These are phyloP conservation scores for Geosmithia morbida DNA, from an alignment of 2,329 filamentous ascomycete species.

Conservation along the genomic window DNA sequence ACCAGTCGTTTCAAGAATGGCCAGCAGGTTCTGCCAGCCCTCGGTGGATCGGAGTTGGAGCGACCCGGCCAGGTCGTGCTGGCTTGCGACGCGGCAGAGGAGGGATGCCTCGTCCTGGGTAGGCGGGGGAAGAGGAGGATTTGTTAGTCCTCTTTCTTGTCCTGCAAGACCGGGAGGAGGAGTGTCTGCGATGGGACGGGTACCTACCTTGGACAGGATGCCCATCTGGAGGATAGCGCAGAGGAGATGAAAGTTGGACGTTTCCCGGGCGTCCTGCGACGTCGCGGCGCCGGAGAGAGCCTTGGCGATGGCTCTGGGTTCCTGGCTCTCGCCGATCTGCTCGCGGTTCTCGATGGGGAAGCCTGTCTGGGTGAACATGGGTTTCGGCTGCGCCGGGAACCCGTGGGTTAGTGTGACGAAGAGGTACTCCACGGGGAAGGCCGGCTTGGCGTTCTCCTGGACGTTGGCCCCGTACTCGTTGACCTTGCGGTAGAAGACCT, in stretches of 20 bases:
- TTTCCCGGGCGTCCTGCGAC: constrained; percentile 45
- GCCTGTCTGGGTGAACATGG: constrained; percentile 55
- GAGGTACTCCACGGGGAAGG: constrained; percentile 92
- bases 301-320: constrained; percentile 53
- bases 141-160: neutral
- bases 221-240: constrained; percentile 70
- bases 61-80: constrained; percentile 66
- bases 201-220: constrained; percentile 68
- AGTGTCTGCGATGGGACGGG: neutral
- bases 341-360: constrained; percentile 92
- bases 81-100: constrained; percentile 70
- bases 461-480: constrained; percentile 96
- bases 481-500: constrained; percentile 89
- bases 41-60: constrained; percentile 73
- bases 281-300: constrained; percentile 51
- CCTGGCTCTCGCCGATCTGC: constrained; percentile 72
- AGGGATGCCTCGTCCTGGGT: constrained; percentile 74
- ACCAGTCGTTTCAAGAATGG: constrained; percentile 93
- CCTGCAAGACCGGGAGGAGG: too few relatives aligned
- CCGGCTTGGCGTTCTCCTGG: constrained; percentile 91
- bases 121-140: neutral
- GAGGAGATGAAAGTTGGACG: constrained; percentile 93
- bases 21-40: constrained; percentile 88
- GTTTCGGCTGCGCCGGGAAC: constrained; percentile 70
- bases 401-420: constrained; percentile 93